These are phyloP conservation scores for Verbascum thapsus DNA, from an alignment of 257 asterid genomes.

Conservation along the genomic window DNA sequence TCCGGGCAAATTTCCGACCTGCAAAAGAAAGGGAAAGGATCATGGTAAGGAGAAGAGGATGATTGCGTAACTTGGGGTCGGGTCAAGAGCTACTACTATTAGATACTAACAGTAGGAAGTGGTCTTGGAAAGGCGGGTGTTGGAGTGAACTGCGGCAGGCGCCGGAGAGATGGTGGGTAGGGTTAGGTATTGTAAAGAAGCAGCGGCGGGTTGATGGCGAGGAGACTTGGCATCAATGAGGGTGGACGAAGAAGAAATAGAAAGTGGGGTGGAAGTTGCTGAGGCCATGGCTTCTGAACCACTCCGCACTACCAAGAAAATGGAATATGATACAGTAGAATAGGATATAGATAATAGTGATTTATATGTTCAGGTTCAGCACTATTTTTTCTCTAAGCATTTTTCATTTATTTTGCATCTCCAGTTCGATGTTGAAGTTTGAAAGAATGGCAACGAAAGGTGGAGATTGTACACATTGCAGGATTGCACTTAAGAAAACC, in stretches of 20 bases:
- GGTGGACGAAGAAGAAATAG: constrained; percentile 55
- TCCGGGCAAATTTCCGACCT: constrained; percentile 66
- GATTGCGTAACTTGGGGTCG: not conserved
- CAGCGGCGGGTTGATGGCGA: constrained; percentile 40
- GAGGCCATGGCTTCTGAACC: constrained; percentile 49
- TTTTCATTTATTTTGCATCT: not conserved
- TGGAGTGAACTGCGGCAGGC: constrained; percentile 35
- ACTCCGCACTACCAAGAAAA: not conserved
- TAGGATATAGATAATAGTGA: not conserved
- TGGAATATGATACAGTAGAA: not conserved
- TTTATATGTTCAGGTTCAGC: not conserved
- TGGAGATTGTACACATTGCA: constrained; percentile 17
- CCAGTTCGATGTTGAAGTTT: not conserved
- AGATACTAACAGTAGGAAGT: constrained; percentile 44
- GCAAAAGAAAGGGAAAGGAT: not conserved
- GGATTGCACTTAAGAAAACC: constrained; percentile 38
- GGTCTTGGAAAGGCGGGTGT: constrained; percentile 45
- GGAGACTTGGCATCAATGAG: constrained; percentile 44
- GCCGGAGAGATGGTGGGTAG: constrained; percentile 42
- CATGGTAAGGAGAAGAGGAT: not conserved
- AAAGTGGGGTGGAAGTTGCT: constrained; percentile 53
- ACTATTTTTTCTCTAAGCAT: not conserved
- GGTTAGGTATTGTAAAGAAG: constrained; percentile 44
- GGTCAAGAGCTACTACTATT: constrained; percentile 28
- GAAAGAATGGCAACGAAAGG: constrained; percentile 1